Evolutionary conservation across 305 asterid species (phyloP), one percentile per base, ranked within the genome.

Genomic region (Ilex paraguariensis): DNA sequence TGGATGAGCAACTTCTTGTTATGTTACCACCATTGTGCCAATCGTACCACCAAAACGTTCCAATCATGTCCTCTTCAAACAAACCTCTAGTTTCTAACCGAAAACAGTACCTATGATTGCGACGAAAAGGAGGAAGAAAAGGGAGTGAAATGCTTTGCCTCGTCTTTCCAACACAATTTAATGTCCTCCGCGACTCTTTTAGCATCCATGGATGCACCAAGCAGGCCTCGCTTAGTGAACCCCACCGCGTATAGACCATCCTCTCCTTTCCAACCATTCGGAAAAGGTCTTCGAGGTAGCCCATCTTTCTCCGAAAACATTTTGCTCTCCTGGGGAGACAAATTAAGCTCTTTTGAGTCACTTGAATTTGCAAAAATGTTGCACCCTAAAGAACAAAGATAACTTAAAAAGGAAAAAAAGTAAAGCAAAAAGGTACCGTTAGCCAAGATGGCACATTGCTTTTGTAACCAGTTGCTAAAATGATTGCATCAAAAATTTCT

Each of bases 371-470:
- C 5, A 3, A 61, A 5, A 21, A 50, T 49, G 45, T 61, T 48
- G 10, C 17, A 12, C 14, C 50, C 0, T 6, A 9, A 46, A 8
- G 7, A 44, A 6, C 28, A 2, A 56, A 28, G 30, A 39, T 21
- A 28, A 28, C 5, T 21, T 13, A 3, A 13, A 55, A 13, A 21
- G 28, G 39, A 12, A 28, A 36, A 39, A 48, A 12, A 31, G 30
- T 12, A 10, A 17, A 13, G 48, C 28, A 21, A 31, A 32, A 46
- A 13, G 4, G 57, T 63, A 69, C 74, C 74, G 63, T 63, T 63
- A 69, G 61, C 74, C 74, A 69, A 57, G 65, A 57, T 54, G 69
- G 74, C 12, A 69, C 74, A 63, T 69, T 69, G 58, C 68, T 63
- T 57, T 51, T 69, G 69, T 69, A 69, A 14, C 74, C 74, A 31